A percentile compares a stretch with the other conserved stretches of the same genome.
These are phyloP conservation scores for Xylaria castorea DNA, from an alignment of 495 filamentous ascomycete genomes.

Conservation along the genomic window DNA sequence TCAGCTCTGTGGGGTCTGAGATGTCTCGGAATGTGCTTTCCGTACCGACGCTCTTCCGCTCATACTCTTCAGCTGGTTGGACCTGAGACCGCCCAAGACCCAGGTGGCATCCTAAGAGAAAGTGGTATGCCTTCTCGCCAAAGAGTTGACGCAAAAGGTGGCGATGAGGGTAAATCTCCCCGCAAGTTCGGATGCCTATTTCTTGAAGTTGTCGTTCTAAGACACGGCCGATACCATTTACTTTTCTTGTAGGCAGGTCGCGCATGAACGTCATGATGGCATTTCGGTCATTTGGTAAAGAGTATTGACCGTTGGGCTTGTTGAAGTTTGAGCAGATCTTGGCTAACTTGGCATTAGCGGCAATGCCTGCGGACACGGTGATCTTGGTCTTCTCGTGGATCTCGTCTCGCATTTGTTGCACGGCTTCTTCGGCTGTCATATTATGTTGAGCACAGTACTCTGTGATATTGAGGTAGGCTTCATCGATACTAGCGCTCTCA, in stretches of 20 bases:
- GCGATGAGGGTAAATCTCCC: conserved; percentile 81
- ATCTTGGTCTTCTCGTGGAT: conserved; percentile 80
- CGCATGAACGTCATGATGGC: conserved; percentile 87
- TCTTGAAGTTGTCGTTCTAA: conserved; percentile 92
- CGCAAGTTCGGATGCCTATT: conserved; percentile 87
- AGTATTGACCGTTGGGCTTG: conserved; percentile 94
- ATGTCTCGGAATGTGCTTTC: conserved; percentile 92
- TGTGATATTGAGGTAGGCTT: conserved; percentile 96
- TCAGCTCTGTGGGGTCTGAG: conserved; percentile 67
- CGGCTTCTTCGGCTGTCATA: conserved; percentile 72
- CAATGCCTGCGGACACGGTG: conserved; percentile 94
- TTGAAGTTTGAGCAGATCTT: conserved; percentile 95
- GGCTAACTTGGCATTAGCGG: conserved; percentile 87
- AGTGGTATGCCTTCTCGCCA: conserved; percentile 88
- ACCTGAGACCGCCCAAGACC: conserved; percentile 89
- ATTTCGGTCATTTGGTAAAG: conserved; percentile 70
- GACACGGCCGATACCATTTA: conserved; percentile 92
- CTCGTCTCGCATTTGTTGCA: conserved; percentile 76
- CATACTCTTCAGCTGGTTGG: conserved; percentile 86
- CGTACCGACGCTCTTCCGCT: conserved; percentile 92
- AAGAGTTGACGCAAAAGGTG: conserved; percentile 77
- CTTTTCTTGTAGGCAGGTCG: conserved; percentile 81
- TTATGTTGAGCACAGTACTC: conserved; percentile 76
- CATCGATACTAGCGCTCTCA: conserved; percentile 91
- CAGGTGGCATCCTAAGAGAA: conserved; percentile 82